Base-by-base conservation (phyloP, 495 filamentous ascomycete species). In the Xylaria longipes region DNA sequence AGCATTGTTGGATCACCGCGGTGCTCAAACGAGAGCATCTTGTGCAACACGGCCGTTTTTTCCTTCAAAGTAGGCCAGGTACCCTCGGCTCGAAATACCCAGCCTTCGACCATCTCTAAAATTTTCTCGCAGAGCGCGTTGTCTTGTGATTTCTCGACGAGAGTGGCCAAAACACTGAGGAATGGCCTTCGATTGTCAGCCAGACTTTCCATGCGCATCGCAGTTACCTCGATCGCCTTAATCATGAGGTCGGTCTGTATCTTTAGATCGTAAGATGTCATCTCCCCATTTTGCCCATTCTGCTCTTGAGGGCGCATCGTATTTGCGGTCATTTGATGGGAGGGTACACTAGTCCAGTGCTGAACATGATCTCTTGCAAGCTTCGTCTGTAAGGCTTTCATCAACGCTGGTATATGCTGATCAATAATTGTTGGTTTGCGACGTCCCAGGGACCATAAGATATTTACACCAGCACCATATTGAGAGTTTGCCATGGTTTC, bases 21-120 rank as follows among this genome's bases (percentile, higher is more conserved):
- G 62, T 91, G 88, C 78, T 99, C 97, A 71, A 99, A 98, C 0
- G 94, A 89, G 48, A 98, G 82, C 97, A 99, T 99, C 81, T 99
- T 99, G 75, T 94, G 93, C 22, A 99, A 79, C 0, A 99, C 95
- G 1, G 97, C 97, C 1, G 94, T 97, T 83, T 98, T 98, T 81
- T 99, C 97, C 78, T 99, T 99, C 5, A 98, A 83, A 0, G 95
- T 97, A 3, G 97, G 97, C 88, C 95, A 97, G 5, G 93, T 92
- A 69, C 97, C 95, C 39, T 91, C 93, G 2, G 93, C 94, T 65
- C 93, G 87, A 86, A 99, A 98, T 15, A 98, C 92, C 97, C 97
- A 99, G 5, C 84, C 84, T 76, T 97, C 94, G n/a, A 97, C 95
- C 88, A 98, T 95, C 31, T 92, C 89, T 11, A 99, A 83, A 54